These are phyloP conservation scores for Conidiobolus incongruus DNA, from an alignment of 371 early-diverging fungal species.

Conservation along the genomic window DNA sequence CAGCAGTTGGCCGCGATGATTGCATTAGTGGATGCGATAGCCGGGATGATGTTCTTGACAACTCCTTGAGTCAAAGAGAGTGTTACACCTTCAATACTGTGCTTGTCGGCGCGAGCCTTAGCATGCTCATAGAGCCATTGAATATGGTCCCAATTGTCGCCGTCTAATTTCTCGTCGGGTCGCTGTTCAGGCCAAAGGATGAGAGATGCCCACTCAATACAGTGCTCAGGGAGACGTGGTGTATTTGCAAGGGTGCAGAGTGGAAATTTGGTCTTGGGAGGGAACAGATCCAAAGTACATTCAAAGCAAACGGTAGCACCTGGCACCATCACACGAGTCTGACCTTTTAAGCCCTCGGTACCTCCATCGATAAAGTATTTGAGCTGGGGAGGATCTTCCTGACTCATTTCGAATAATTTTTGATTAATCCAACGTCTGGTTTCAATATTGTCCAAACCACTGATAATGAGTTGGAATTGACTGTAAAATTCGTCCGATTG, in stretches of 20 bases:
- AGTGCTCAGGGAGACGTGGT: slow-evolving; percentile 74
- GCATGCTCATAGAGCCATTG: slow-evolving; percentile 69
- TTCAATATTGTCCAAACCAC: slow-evolving; percentile 87
- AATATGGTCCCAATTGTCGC: slow-evolving; percentile 79
- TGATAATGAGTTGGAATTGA: slow-evolving; percentile 69
- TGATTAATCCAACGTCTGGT: slow-evolving; percentile 95
- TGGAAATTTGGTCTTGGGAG: slow-evolving; percentile 28
- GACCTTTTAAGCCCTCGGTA: slow-evolving; percentile 91
- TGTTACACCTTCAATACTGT: slow-evolving; percentile 72
- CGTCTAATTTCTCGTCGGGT: slow-evolving; percentile 55
- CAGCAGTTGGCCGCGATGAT: slow-evolving; percentile 50
- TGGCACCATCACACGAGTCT: slow-evolving; percentile 77
- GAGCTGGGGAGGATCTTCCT: slow-evolving; percentile 35
- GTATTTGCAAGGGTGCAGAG: slow-evolving; percentile 58
- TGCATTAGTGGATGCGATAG: slow-evolving; percentile 54
- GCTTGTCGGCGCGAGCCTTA: slow-evolving; percentile 39
- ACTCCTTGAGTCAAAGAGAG: slow-evolving; percentile 89
- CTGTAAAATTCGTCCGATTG: slow-evolving; percentile 77
- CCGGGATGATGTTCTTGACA: slow-evolving; percentile 62
- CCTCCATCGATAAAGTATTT: slow-evolving; percentile 91
- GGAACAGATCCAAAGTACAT: slow-evolving; percentile 58
- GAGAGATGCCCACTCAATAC: slow-evolving; percentile 71
- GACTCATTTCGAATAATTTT: slow-evolving; percentile 49
- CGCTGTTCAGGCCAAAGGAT: slow-evolving; percentile 61
- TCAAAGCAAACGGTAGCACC: slow-evolving; percentile 60